Evolutionary conservation across 2,329 filamentous ascomycete genomes (phyloP), one percentile per base, ranked within the genome.

Genomic region (Colletotrichum tropicale): DNA sequence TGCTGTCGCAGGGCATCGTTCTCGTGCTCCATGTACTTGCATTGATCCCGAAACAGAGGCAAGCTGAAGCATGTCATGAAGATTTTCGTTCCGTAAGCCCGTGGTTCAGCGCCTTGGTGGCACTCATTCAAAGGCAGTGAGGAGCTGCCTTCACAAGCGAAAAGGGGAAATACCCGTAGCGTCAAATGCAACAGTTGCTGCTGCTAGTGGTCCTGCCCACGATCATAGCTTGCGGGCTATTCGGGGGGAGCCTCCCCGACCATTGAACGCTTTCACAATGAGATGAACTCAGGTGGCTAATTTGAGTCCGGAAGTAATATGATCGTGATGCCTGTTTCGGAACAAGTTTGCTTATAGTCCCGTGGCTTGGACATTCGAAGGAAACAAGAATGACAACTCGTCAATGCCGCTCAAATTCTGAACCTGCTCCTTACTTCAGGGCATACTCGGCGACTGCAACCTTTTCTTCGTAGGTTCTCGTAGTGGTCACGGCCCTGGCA

Each of bases 371-470:
- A 58, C 55, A 4, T 28, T 1, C 10, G 2, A 52, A 52, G 6
- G 43, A 21, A 52, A 52, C 43, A 52, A 52, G 6, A 52, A 52
- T 52, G 43, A 52, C 43, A 52, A n/a, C 43, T 52, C 12, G 43
- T 52, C 43, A 13, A 52, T 52, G n/a, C 43, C 43, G 43, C n/a
- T 52, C n/a, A 52, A 3, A 8, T 2, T 48, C 43, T 52, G 43
- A 24, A 13, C 0, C 12, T 1, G n/a, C 1, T 52, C n/a, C 0
- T 8, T 21, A 13, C 0, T 13, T 52, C 6, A 52, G n/a, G n/a
- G 43, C 10, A 52, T 13, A 52, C n/a, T 52, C 6, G 43, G n/a
- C 12, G 4, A n/a, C 43, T 52, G 10, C 0, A 13, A 4, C 43
- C n/a, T n/a, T 21, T 21, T 52, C 43, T 21, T 52, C 6, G 6